phyloP scores from a whole-genome alignment of 176 grass and related monocot species.

The Phoenix dactylifera region DNA sequence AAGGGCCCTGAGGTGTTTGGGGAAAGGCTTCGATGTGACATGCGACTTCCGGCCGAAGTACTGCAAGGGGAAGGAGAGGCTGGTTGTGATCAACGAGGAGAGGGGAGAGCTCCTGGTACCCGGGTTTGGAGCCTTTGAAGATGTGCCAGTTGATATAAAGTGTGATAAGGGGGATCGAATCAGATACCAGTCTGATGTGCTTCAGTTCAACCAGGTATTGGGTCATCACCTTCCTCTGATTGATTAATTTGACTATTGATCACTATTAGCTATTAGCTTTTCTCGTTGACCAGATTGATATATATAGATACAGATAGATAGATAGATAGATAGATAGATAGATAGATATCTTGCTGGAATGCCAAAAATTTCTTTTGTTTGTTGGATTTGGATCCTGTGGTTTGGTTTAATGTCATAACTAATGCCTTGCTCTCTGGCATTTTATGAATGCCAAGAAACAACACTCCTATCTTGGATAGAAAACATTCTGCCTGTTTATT shows the following conservation, averaged over 20 bases:
- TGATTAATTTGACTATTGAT: neutral
- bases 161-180: slow-evolving; percentile 70
- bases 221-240: neutral
- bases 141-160: slow-evolving; percentile 52
- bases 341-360: no score
- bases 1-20: slow-evolving; percentile 49
- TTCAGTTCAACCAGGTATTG: slow-evolving; percentile 73
- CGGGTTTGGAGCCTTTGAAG: slow-evolving; percentile 32
- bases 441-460: no score
- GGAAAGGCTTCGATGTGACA: slow-evolving; percentile 65
- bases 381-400: no score
- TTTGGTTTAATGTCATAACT: no score
- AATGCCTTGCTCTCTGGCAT: no score
- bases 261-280: neutral
- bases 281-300: no score
- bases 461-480: no score
- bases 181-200: slow-evolving; percentile 56
- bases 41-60: slow-evolving; percentile 64
- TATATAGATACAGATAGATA: no score
- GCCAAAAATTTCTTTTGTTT: no score
- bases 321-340: no score
- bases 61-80: slow-evolving; percentile 42
- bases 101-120: slow-evolving; percentile 42
- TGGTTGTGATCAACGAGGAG: slow-evolving; percentile 32
- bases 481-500: no score